Evolutionary conservation across 2,329 filamentous ascomycete genomes (phyloP).

Genomic region (Calonectria crousiana): DNA sequence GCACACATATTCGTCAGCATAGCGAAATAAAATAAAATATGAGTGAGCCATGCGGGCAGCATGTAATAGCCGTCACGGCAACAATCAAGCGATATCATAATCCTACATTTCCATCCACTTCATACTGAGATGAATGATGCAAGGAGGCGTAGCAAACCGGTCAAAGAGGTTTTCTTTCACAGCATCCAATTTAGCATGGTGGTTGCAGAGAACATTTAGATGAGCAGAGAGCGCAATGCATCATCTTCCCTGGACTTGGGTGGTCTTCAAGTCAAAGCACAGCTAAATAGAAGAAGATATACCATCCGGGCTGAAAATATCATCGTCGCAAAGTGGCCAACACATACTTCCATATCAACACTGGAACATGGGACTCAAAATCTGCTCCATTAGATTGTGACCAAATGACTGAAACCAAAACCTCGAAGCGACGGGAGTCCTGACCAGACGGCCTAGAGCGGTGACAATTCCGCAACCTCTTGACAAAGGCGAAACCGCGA

Average conservation of each 20-base stretch:
- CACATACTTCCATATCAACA: not conserved
- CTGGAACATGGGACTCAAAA: not conserved
- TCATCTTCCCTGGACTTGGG: not conserved
- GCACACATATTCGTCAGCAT: not conserved
- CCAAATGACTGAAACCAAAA: not conserved
- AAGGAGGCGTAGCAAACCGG: not conserved
- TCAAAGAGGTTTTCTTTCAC: not conserved
- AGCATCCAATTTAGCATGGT: not conserved
- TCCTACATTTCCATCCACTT: not conserved
- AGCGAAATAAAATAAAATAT: not conserved
- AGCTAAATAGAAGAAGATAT: not conserved
- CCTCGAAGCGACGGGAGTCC: not conserved
- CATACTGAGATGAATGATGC: not conserved
- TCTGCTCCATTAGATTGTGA: not conserved
- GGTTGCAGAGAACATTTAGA: not conserved
- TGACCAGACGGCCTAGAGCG: constrained; percentile 10
- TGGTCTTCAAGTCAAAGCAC: not conserved
- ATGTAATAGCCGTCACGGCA: no score
- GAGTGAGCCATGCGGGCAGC: not conserved
- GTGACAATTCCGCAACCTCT: constrained; percentile 7
- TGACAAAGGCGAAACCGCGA: not conserved
- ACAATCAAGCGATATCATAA: not conserved
- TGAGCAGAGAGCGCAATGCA: not conserved
- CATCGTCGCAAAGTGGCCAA: not conserved
- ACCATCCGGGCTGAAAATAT: not conserved